A percentile compares a stretch with the other conserved stretches of the same genome.
phyloP scores from a whole-genome alignment of 2,329 filamentous ascomycete species.

The Pseudogymnoascus sp. region DNA sequence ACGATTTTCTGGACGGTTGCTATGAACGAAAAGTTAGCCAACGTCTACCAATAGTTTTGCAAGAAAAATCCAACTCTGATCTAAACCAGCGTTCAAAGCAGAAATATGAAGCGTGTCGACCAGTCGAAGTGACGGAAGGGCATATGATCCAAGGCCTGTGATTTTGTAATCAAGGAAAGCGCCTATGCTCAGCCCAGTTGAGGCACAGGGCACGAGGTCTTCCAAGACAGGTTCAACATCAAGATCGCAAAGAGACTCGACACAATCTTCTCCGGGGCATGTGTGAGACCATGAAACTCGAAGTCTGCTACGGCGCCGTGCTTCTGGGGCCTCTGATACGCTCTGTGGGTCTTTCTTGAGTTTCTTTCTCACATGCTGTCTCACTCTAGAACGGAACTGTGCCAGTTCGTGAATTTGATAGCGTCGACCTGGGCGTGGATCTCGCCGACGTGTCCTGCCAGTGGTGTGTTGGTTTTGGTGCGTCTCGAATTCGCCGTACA shows the following conservation, averaged over 20 bases:
- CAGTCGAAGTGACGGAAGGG: background rate
- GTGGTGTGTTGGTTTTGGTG: background rate
- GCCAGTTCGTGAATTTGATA: background rate
- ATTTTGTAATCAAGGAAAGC: background rate
- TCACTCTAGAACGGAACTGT: background rate
- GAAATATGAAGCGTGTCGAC: background rate
- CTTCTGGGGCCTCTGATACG: background rate
- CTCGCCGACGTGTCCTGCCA: background rate
- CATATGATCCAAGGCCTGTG: background rate
- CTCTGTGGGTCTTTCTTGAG: background rate
- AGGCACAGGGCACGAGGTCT: background rate
- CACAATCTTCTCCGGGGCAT: background rate
- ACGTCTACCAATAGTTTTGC: background rate
- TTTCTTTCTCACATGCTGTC: background rate
- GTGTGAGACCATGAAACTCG: background rate
- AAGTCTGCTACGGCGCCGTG: background rate
- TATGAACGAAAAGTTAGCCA: conserved; percentile 26
- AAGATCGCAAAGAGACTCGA: background rate
- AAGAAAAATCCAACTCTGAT: background rate
- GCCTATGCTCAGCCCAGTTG: background rate
- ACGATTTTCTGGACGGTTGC: conserved; percentile 80
- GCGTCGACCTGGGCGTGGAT: background rate
- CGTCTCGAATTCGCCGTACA: background rate
- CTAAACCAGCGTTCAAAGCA: background rate
- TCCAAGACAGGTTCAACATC: background rate